These are phyloP conservation scores for Macrotyloma uniflorum DNA, from an alignment of 306 rosid genomes.

Conservation along the genomic window DNA sequence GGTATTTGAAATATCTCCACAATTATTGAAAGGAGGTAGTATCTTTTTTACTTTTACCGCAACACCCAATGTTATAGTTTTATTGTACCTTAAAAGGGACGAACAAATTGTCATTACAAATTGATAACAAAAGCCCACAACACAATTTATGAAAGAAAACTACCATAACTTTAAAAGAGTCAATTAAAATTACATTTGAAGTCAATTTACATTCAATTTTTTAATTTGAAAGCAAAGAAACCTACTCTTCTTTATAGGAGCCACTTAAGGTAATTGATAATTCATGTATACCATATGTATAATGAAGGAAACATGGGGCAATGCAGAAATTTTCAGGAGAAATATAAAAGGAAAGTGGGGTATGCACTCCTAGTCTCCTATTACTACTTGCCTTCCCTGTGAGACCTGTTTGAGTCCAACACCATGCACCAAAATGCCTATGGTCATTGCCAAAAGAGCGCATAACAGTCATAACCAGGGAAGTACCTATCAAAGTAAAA, in stretches of 20 bases:
- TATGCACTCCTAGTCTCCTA: conserved; percentile 2
- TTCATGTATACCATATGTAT: background rate
- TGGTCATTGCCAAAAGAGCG: conserved; percentile 92
- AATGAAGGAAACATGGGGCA: background rate
- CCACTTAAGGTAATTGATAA: conserved; percentile 19
- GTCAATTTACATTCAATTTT: conserved; percentile 7
- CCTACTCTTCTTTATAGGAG: background rate
- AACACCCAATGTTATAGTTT: conserved; percentile 4
- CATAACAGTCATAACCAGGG: conserved; percentile 83
- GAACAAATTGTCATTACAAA: conserved; percentile 4
- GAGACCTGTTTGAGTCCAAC: conserved; percentile 82
- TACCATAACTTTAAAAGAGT: background rate
- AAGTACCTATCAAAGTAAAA: conserved; percentile 61
- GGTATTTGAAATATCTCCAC: background rate
- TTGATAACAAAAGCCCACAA: background rate
- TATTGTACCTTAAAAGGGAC: background rate
- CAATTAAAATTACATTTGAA: background rate
- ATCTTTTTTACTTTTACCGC: background rate
- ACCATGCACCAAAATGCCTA: conserved; percentile 77
- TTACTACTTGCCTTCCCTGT: conserved; percentile 81
- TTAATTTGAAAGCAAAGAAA: conserved; percentile 11
- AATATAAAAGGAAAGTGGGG: conserved; percentile 3
- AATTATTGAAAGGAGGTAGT: background rate
- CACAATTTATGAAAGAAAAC: background rate
- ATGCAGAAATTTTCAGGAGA: background rate